A percentile compares a stretch with the other conserved stretches of the same genome.
Evolutionary conservation across 2,329 filamentous ascomycete species (phyloP).

Genomic region (Colletotrichum liaoningense): DNA sequence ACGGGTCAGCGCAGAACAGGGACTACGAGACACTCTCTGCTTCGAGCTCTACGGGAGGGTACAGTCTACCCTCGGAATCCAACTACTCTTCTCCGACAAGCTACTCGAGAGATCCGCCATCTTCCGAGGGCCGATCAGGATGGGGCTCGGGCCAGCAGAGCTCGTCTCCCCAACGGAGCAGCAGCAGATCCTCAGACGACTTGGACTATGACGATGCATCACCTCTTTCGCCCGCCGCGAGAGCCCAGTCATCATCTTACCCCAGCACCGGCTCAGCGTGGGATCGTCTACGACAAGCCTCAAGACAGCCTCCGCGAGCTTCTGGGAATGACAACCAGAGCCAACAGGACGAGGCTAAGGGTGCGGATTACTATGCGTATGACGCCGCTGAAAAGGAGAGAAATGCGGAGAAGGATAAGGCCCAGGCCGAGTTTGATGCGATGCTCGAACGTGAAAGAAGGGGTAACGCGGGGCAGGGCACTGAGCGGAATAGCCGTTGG

Average conservation of each 20-base stretch:
- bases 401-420: slow-evolving; percentile 53
- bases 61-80: background rate
- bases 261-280: slow-evolving; percentile 51
- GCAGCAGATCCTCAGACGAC: slow-evolving; percentile 29
- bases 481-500: slow-evolving; percentile 16
- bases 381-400: slow-evolving; percentile 50
- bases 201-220: slow-evolving; percentile 52
- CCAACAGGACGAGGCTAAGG: slow-evolving; percentile 35
- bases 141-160: slow-evolving; percentile 15
- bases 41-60: background rate
- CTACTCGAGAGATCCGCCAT: slow-evolving; percentile 15
- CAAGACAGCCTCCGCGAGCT: slow-evolving; percentile 31
- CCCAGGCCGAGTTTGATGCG: slow-evolving; percentile 63
- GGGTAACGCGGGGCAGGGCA: background rate
- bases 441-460: slow-evolving; percentile 58
- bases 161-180: slow-evolving; percentile 7
- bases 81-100: background rate
- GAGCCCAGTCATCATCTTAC: slow-evolving; percentile 9
- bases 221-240: slow-evolving; percentile 49
- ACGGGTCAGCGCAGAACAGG: background rate
- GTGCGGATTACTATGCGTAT: slow-evolving; percentile 49
- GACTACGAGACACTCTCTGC: slow-evolving; percentile 21
- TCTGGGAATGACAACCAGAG: slow-evolving; percentile 9
- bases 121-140: background rate
- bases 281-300: slow-evolving; percentile 57